These are phyloP conservation scores for Diaporthe ampelina DNA, from an alignment of 2,329 filamentous ascomycete genomes.

Conservation along the genomic window DNA sequence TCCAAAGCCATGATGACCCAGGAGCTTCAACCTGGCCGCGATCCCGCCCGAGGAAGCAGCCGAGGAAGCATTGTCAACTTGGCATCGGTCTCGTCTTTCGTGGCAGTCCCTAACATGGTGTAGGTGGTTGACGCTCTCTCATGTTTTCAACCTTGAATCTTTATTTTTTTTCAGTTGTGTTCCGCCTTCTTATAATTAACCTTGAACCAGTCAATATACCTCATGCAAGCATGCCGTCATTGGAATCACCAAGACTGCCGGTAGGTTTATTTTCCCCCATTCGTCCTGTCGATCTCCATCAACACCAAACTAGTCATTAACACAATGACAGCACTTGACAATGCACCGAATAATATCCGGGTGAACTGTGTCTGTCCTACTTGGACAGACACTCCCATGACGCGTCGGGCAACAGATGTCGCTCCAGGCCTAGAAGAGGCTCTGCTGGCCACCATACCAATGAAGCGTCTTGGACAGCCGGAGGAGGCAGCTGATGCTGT, in stretches of 20 bases:
- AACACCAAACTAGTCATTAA: neutral
- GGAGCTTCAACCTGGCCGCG: neutral
- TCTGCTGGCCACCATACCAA: conserved; percentile 21
- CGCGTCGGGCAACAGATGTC: conserved; percentile 30
- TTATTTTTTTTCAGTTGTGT: too few species aligned
- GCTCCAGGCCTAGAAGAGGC: conserved; percentile 36
- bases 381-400: conserved; percentile 37
- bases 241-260: conserved; percentile 35
- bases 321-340: conserved; percentile 13
- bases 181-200: too few species aligned
- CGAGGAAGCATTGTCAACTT: conserved; percentile 25
- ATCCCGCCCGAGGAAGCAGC: conserved; percentile 13
- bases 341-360: conserved; percentile 21
- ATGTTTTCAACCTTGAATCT: too few species aligned
- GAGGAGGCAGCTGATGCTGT: conserved; percentile 36
- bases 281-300: neutral
- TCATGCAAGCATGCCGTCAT: conserved; percentile 33
- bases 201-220: conserved; percentile 31
- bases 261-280: neutral
- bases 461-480: conserved; percentile 28
- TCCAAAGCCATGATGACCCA: conserved; percentile 33
- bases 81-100: conserved; percentile 2
- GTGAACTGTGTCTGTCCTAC: conserved; percentile 33
- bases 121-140: too few species aligned
- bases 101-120: conserved; percentile 37